phyloP scores from a whole-genome alignment of 2,329 filamentous ascomycete species.

The Gyromitra esculenta region DNA sequence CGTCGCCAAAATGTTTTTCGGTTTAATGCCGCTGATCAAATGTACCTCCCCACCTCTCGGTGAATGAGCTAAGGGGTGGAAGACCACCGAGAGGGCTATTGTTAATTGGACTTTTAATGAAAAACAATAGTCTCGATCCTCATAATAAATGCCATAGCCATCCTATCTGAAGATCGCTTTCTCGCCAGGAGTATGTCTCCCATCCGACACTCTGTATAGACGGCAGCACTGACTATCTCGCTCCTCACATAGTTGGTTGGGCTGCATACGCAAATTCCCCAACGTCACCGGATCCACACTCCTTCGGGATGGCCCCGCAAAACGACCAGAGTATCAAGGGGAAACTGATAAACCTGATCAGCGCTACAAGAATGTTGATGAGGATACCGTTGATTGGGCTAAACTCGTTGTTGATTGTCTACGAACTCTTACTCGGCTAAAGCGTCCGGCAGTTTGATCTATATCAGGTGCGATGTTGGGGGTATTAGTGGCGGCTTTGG shows the following conservation, averaged over 20 bases:
- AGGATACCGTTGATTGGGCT: constrained; percentile 86
- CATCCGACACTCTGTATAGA: constrained; percentile 1
- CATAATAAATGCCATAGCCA: constrained; percentile 90
- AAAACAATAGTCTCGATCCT: constrained; percentile 75
- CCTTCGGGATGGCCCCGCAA: constrained; percentile 58
- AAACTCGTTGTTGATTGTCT: constrained; percentile 83
- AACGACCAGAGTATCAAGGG: constrained; percentile 79
- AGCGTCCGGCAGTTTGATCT: constrained; percentile 12
- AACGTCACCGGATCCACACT: constrained; percentile 49
- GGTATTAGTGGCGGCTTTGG: neutral
- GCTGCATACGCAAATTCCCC: constrained; percentile 61
- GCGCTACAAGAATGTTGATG: constrained; percentile 90
- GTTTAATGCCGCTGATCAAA: constrained; percentile 55
- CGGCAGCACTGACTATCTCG: constrained; percentile 44
- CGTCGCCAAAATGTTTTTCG: constrained; percentile 53
- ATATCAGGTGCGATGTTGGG: neutral
- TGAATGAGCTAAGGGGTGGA: constrained; percentile 16
- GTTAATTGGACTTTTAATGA: constrained; percentile 27
- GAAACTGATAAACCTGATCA: constrained; percentile 88
- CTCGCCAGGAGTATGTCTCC: constrained; percentile 69
- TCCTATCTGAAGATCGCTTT: constrained; percentile 73
- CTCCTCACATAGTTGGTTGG: constrained; percentile 75
- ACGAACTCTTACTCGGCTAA: constrained; percentile 80
- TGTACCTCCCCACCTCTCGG: constrained; percentile 28
- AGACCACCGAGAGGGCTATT: neutral